Base-by-base conservation (phyloP, 1,139 yeast species). In the Hyphopichia burtonii region DNA sequence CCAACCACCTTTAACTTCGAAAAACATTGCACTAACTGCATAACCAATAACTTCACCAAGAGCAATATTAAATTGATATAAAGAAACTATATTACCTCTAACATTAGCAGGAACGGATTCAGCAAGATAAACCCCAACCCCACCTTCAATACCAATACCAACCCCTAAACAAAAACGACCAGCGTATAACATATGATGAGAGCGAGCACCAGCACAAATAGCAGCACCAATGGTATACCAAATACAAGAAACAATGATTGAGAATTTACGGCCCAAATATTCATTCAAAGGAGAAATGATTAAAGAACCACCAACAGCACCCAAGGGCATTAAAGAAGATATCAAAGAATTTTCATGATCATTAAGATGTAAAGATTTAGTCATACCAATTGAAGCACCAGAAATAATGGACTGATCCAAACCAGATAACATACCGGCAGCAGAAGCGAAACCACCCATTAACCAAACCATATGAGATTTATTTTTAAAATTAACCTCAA, bases 371-470 rank as follows among this genome's bases (percentile, higher is more conserved):
- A 76, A 60, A 23, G 63, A 66, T 3, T 57, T 56, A n/a, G 64
- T 65, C 71, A 80, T 71, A 20, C 76, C 77, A 42, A 76, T 63
- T 34, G 71, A 66, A 3, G 86, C 85, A 52, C 84, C 85, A 36
- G 79, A 70, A 44, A 80, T 80, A 38, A 80, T 63, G 10, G 80
- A 74, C 58, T 76, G 81, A 58, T 76, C 82, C 36, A 74, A 64
- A 44, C 85, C 85, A 12, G 83, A 77, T 39, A 80, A 68, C 43
- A 79, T 56, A 38, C 86, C 86, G 20, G 83, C 84, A 46, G 76
- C 71, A 4, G 83, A 74, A 11, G 83, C 81, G 52, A 78, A 77
- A 11, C 54, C 56, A 16, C 80, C 83, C 44, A 78, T 56, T 47
- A 76, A 60, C 45, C 59, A 58, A 18, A 74, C 76, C 76, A 78